phyloP scores from a whole-genome alignment of 139 green algal genomes.

The Marvania coccoides region DNA sequence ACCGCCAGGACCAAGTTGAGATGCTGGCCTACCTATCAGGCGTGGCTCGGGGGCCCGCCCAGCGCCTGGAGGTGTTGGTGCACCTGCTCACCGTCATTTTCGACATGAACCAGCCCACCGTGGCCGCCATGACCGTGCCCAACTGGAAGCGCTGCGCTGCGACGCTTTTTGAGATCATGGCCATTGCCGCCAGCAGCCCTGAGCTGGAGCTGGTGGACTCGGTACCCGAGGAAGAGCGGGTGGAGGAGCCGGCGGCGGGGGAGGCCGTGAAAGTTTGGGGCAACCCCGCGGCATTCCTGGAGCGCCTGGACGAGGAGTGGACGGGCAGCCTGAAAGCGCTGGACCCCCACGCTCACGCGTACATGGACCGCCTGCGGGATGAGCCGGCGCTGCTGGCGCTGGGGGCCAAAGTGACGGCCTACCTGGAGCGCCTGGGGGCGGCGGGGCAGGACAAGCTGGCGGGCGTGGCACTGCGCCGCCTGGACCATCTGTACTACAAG shows the following conservation, averaged over 20 bases:
- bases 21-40: slow-evolving; percentile 84
- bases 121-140: slow-evolving; percentile 67
- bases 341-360: slow-evolving; percentile 96
- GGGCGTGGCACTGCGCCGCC: slow-evolving; percentile 62
- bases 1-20: slow-evolving; percentile 87
- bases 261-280: slow-evolving; percentile 68
- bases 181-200: slow-evolving; percentile 4
- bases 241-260: slow-evolving; percentile 33
- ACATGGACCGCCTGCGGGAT: slow-evolving; percentile 88
- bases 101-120: slow-evolving; percentile 80
- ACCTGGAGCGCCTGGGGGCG: slow-evolving; percentile 28
- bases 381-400: slow-evolving; percentile 90
- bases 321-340: slow-evolving; percentile 90
- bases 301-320: slow-evolving; percentile 98
- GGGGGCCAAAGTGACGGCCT: slow-evolving; percentile 60
- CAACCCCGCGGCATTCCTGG: slow-evolving; percentile 89
- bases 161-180: slow-evolving; percentile 52
- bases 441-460: slow-evolving; percentile 26
- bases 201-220: slow-evolving; percentile 48
- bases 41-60: slow-evolving; percentile 76
- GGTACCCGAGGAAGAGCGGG: slow-evolving; percentile 56
- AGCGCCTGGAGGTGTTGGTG: slow-evolving; percentile 62
- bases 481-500: slow-evolving; percentile 99
- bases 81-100: slow-evolving; percentile 89
- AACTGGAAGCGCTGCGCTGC: slow-evolving; percentile 74